phyloP scores from a whole-genome alignment of 2,329 filamentous ascomycete genomes.

The Epicoccum sorghinum region DNA sequence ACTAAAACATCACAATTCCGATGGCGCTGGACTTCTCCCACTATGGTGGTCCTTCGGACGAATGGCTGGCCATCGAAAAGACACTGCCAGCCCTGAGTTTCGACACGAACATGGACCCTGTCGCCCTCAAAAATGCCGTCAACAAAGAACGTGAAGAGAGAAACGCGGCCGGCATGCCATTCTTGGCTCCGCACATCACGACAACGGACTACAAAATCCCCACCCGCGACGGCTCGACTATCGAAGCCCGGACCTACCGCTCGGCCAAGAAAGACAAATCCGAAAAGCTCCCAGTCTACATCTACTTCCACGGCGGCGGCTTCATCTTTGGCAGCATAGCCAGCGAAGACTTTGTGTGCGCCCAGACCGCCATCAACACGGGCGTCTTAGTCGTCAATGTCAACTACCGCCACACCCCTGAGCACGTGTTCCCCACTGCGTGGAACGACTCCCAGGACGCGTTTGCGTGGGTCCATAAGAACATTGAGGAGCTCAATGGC shows the following conservation, averaged over 20 bases:
- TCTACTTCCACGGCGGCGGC: constrained; percentile 60
- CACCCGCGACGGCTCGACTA: constrained; percentile 53
- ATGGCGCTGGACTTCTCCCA: constrained; percentile 35
- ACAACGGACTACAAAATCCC: constrained; percentile 40
- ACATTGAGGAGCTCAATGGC: constrained; percentile 49
- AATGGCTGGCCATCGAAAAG: constrained; percentile 43
- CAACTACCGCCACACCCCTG: constrained; percentile 65
- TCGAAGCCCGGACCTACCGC: constrained; percentile 58
- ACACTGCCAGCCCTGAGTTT: constrained; percentile 31
- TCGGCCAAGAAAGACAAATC: constrained; percentile 41
- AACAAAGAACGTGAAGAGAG: constrained; percentile 31
- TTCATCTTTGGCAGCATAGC: constrained; percentile 62
- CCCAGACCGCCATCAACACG: constrained; percentile 53
- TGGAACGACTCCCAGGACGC: constrained; percentile 62
- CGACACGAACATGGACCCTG: constrained; percentile 27
- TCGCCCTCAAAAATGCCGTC: constrained; percentile 21
- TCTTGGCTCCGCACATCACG: constrained; percentile 30
- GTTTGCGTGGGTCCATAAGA: constrained; percentile 60
- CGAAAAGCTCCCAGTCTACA: constrained; percentile 55
- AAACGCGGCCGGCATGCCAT: constrained; percentile 26
- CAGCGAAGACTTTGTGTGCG: constrained; percentile 61
- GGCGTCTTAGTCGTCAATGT: constrained; percentile 59
- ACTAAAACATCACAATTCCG: neutral
- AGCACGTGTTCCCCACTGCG: constrained; percentile 58
- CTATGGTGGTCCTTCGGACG: constrained; percentile 39